Evolutionary conservation across 2,329 filamentous ascomycete species (phyloP), one percentile per base, ranked within the genome.

Genomic region (Pseudodiploospora longispora): DNA sequence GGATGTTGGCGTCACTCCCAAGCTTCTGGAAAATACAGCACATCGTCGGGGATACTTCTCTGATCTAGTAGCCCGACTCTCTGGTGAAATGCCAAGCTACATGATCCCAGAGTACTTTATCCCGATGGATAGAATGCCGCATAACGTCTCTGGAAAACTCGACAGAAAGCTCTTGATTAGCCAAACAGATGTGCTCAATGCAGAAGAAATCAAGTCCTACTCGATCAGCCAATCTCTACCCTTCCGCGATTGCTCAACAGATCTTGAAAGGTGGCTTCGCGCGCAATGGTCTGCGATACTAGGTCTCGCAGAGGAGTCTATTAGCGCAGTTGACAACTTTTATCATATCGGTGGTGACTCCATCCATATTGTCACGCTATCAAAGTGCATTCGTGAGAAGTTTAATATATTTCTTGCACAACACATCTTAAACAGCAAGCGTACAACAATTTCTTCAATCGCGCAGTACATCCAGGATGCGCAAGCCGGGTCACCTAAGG

Each of bases 311-410:
- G 45, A 42, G 2, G 37, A 40, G 7, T 44, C 40, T 9, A 51
- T 55, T 35, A 43, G 51, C 34, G 28, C 44, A 1, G 44, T 50
- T 8, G 51, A 55, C 37, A 53, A 50, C 35, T 55, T 55, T 35
- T 53, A 50, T 37, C 41, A 41, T 12, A 42, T 55, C 1, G 52
- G 52, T 2, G 52, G 52, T 10, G 51, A 55, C 31, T 55, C 52
- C 3, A 53, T 54, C 30, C 45, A 43, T 10, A 49, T 53, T 27
- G 47, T 53, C 5, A 51, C 46, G 8, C 36, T 54, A 6, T 47
- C 47, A 2, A 50, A 50, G 36, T 33, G 31, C 32, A 48, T 53
- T 12, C 27, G 43, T 6, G 39, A 46, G n/a, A 30, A 53, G 27
- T 43, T 47, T 27, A 37, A 36, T 9, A 47, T 55, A 10, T 41